phyloP scores from a whole-genome alignment of 106 monocot genomes.

The Dendrobium officinale region DNA sequence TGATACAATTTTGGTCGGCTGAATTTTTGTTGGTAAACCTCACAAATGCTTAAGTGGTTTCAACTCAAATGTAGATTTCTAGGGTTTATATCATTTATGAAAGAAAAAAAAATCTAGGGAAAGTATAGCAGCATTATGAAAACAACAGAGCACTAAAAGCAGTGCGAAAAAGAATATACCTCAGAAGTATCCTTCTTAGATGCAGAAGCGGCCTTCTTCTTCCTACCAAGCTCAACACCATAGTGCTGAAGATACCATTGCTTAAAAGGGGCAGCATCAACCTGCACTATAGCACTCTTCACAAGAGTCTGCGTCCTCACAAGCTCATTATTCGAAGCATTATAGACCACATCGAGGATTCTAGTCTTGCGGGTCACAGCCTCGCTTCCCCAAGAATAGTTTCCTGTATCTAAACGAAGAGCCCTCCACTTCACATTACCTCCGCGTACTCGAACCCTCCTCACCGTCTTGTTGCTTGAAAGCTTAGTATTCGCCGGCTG shows the following conservation, averaged over 20 bases:
- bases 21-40: too few species aligned
- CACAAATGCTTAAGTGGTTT: too few species aligned
- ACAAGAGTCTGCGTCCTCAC: conserved; percentile 86
- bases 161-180: conserved; percentile 9
- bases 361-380: conserved; percentile 76
- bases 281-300: conserved; percentile 82
- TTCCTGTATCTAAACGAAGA: conserved; percentile 73
- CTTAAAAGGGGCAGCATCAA: conserved; percentile 89
- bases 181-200: conserved; percentile 26
- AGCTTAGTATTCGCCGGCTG: conserved; percentile 80
- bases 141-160: too few species aligned
- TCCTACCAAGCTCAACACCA: conserved; percentile 79
- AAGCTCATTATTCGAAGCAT: conserved; percentile 87
- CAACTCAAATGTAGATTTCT: too few species aligned
- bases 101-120: background rate
- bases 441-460: conserved; percentile 78
- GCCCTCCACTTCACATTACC: conserved; percentile 92
- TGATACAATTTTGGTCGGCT: too few species aligned
- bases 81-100: background rate
- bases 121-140: background rate
- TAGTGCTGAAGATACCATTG: conserved; percentile 91
- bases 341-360: conserved; percentile 82
- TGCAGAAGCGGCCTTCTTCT: conserved; percentile 51
- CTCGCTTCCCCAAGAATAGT: conserved; percentile 91
- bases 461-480: conserved; percentile 88